Evolutionary conservation across 2,329 filamentous ascomycete genomes (phyloP).

Genomic region (Colletotrichum higginsianum): DNA sequence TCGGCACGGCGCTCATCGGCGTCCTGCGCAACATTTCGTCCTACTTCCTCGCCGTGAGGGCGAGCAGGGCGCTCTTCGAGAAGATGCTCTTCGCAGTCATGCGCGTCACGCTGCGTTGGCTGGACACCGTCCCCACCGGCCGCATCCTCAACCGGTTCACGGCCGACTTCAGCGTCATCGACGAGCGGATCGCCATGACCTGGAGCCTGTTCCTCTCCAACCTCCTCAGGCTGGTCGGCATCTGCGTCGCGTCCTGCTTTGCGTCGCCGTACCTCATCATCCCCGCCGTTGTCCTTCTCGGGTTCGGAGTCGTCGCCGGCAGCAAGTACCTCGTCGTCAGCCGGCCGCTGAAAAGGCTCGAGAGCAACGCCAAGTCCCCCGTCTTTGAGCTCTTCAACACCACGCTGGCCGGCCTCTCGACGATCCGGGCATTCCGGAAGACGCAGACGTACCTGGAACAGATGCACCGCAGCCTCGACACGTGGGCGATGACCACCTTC

Average conservation of each 20-base stretch:
- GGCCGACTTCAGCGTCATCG: conserved; percentile 81
- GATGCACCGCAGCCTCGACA: conserved; percentile 80
- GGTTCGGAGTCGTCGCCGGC: conserved; percentile 60
- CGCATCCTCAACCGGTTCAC: conserved; percentile 85
- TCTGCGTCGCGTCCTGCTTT: conserved; percentile 77
- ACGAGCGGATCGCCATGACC: conserved; percentile 76
- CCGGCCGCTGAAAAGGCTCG: conserved; percentile 82
- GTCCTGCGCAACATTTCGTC: conserved; percentile 75
- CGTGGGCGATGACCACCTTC: conserved; percentile 75
- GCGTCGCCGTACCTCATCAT: conserved; percentile 78
- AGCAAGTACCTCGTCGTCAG: conserved; percentile 78
- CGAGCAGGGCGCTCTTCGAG: conserved; percentile 78
- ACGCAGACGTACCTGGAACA: conserved; percentile 74
- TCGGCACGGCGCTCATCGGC: conserved; percentile 70
- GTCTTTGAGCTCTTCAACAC: conserved; percentile 86
- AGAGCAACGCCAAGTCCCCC: conserved; percentile 83
- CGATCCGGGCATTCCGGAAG: conserved; percentile 83
- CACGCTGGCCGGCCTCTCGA: conserved; percentile 79
- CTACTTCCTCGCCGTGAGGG: conserved; percentile 75
- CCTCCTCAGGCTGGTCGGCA: conserved; percentile 72
- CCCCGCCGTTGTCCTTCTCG: conserved; percentile 71
- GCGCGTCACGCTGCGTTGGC: conserved; percentile 81
- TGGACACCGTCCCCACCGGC: conserved; percentile 84
- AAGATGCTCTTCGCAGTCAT: conserved; percentile 77
- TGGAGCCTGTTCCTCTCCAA: conserved; percentile 71